A percentile compares a stretch with the other conserved stretches of the same genome.
Evolutionary conservation across 2,329 filamentous ascomycete species (phyloP).

Genomic region (Didymella keratinophila): DNA sequence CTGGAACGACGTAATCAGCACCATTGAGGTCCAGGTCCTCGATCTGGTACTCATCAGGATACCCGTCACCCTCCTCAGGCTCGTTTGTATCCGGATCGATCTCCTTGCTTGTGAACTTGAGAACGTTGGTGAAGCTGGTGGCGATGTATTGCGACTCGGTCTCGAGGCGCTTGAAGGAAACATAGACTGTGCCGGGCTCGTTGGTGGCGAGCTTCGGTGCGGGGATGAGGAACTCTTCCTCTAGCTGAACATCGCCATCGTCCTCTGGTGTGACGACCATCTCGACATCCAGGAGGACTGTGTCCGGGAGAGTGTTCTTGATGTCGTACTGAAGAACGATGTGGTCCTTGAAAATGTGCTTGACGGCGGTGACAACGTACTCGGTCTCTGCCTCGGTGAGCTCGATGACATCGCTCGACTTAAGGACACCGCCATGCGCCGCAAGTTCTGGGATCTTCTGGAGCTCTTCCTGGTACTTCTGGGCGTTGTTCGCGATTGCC

Average conservation of each 20-base stretch:
- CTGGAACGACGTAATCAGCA: constrained; percentile 91
- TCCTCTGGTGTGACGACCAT: constrained; percentile 87
- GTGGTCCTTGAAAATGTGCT: constrained; percentile 98
- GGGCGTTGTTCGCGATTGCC: constrained; percentile 78
- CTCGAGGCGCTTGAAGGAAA: constrained; percentile 85
- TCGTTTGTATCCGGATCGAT: constrained; percentile 94
- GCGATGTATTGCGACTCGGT: constrained; percentile 80
- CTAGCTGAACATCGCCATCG: constrained; percentile 73
- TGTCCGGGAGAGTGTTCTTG: constrained; percentile 94
- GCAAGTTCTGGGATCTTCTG: constrained; percentile 90
- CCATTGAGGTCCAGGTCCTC: constrained; percentile 90
- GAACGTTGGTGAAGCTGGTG: constrained; percentile 85
- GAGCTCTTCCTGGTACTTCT: constrained; percentile 89
- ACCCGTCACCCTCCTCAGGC: constrained; percentile 83
- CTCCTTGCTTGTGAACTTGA: constrained; percentile 98
- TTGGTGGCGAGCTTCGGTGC: constrained; percentile 82
- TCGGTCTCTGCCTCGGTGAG: constrained; percentile 97
- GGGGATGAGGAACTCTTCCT: constrained; percentile 92
- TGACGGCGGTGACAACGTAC: constrained; percentile 91
- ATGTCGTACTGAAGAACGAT: constrained; percentile 96
- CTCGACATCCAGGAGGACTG: constrained; percentile 55
- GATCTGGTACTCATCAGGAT: constrained; percentile 97
- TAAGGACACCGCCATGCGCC: constrained; percentile 88
- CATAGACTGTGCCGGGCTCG: constrained; percentile 91
- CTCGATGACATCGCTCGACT: constrained; percentile 85